phyloP scores from a whole-genome alignment of 352 stramenopile species.

The Phytophthora chlamydospora region DNA sequence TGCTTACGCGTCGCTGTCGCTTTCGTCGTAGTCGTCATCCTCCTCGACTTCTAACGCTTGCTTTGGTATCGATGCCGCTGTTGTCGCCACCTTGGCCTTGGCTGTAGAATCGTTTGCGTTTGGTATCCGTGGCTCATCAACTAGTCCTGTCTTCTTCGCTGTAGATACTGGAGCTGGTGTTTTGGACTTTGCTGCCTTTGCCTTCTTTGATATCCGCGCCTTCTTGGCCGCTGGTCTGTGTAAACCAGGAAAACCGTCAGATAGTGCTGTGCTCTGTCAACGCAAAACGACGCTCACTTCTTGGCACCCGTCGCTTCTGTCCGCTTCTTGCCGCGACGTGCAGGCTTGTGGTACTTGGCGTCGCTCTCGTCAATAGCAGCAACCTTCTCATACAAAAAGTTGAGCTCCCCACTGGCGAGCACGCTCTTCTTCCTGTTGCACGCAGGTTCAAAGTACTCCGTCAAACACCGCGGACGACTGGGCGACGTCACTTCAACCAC shows the following conservation, averaged over 20 bases:
- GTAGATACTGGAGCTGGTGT: neutral
- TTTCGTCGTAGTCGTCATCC: slow-evolving; percentile 81
- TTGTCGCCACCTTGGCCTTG: neutral
- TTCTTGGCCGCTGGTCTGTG: slow-evolving; percentile 34
- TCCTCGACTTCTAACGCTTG: slow-evolving; percentile 52
- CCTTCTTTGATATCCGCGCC: slow-evolving; percentile 16
- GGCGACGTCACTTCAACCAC: slow-evolving; percentile 4
- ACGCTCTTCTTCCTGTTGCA: slow-evolving; percentile 59
- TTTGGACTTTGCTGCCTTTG: slow-evolving; percentile 11
- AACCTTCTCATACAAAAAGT: slow-evolving; percentile 65
- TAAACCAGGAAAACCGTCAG: neutral
- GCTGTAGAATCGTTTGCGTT: neutral
- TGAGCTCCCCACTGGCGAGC: slow-evolving; percentile 45
- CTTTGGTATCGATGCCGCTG: slow-evolving; percentile 1
- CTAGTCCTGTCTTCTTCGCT: slow-evolving; percentile 7
- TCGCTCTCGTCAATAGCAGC: slow-evolving; percentile 62
- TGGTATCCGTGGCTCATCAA: slow-evolving; percentile 8
- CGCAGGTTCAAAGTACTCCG: neutral
- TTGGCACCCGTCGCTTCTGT: slow-evolving; percentile 13
- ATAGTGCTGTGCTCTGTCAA: neutral
- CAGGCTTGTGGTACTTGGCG: slow-evolving; percentile 60
- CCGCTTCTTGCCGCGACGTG: slow-evolving; percentile 36
- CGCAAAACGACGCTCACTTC: slow-evolving; percentile 26
- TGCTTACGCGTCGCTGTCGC: slow-evolving; percentile 55
- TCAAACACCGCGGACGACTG: slow-evolving; percentile 2